A percentile compares a stretch with the other conserved stretches of the same genome.
phyloP scores from a whole-genome alignment of 2,329 filamentous ascomycete species.

The Gnomoniopsis smithogilvyi region DNA sequence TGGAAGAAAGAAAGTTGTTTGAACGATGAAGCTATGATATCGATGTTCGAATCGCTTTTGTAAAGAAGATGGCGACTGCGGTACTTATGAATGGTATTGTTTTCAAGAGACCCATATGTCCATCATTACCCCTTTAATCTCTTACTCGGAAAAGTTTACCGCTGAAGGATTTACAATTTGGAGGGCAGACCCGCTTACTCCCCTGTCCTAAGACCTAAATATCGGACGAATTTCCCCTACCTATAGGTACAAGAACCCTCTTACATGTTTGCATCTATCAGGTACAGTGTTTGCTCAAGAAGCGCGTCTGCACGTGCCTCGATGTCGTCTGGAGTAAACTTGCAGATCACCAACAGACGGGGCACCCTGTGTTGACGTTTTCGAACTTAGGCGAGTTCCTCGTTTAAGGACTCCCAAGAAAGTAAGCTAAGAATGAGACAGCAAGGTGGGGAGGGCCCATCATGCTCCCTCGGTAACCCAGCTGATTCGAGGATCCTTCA shows the following conservation, averaged over 20 bases:
- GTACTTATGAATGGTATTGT: not conserved
- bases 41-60: not conserved
- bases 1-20: not conserved
- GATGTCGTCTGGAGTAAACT: too few species aligned
- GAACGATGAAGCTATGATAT: not conserved
- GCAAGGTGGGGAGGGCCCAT: too few species aligned
- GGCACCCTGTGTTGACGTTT: too few species aligned
- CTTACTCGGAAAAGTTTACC: not conserved
- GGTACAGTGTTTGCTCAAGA: not conserved
- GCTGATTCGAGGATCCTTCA: too few species aligned
- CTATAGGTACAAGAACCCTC: not conserved
- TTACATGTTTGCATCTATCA: not conserved
- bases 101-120: not conserved
- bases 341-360: too few species aligned
- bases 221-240: not conserved
- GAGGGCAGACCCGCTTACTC: not conserved
- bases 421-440: too few species aligned
- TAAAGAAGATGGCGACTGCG: not conserved
- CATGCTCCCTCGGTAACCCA: too few species aligned
- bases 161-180: not conserved
- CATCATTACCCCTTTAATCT: slow-evolving; percentile 1
- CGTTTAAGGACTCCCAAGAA: too few species aligned
- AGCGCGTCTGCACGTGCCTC: too few species aligned
- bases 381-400: too few species aligned
- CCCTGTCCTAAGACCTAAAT: not conserved